Base-by-base conservation (phyloP, 345 rosid species). In the Populus euphratica region DNA sequence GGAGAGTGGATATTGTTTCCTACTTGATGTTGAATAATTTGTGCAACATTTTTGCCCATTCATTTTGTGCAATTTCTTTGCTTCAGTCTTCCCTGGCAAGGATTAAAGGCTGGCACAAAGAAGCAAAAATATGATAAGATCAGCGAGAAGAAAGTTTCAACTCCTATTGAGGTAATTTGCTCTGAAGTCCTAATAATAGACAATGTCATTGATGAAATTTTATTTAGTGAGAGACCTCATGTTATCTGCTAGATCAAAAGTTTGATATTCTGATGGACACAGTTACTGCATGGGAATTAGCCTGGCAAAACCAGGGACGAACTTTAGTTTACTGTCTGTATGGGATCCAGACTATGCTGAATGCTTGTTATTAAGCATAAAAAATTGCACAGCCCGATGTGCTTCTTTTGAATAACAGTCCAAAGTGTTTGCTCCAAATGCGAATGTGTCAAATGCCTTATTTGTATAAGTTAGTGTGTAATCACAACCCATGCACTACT, bases 51-150 rank as follows among this genome's bases (percentile, higher is more conserved):
- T 69, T 52, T 70, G 68, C 63, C 70, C 81, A 63, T 49, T 72
- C 78, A 73, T 41, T 67, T 39, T 78, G 50, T 66, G 16, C 65
- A 20, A 68, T 82, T 39, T 33, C 73, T 49, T 38, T 81, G 72
- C 77, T 70, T 78, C 90, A 96, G 99, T 83, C 94, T 96, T 82
- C 99, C 98, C 29, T 96, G 99, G 97, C 98, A 96, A 86, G 97
- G 98, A 75, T 68, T 96, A 78, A 96, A 88, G 86, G 97, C 92
- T 72, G 98, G 98, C 77, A 96, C 93, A 20, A 94, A 96, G 87
- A 96, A 96, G 89, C 99, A 94, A 85, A 96, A 94, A 83, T 96
- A 96, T 83, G 98, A 94, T 82, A 96, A 90, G 81, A 96, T 96
- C 79, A 91, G 98, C 73, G 98, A 93, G 82, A 96, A 92, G 89